A percentile compares a stretch with the other conserved stretches of the same genome.
Evolutionary conservation across 108 stramenopile genomes (phyloP).

Genomic region (Fistulifera pelliculosa): DNA sequence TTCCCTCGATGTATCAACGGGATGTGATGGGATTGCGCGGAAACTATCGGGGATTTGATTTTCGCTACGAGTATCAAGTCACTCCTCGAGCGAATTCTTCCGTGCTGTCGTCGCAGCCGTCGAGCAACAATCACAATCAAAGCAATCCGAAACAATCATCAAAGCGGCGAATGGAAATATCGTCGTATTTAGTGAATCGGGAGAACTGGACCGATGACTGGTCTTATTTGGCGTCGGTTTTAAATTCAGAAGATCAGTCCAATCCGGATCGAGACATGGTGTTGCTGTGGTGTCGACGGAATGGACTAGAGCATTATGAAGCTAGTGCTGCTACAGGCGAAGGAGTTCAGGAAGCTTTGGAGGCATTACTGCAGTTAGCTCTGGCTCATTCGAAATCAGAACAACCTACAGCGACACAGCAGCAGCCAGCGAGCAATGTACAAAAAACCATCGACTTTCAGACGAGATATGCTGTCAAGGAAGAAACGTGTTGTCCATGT

Average conservation of each 20-base stretch:
- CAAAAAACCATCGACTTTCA: too few relatives aligned
- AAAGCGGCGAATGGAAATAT: slow-evolving; percentile 21
- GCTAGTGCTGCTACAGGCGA: slow-evolving; percentile 29
- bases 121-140: neutral
- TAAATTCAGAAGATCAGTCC: slow-evolving; percentile 56
- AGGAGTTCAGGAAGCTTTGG: slow-evolving; percentile 54
- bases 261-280: slow-evolving; percentile 67
- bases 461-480: too few relatives aligned
- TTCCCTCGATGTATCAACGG: slow-evolving; percentile 13
- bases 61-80: slow-evolving; percentile 55
- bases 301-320: slow-evolving; percentile 65
- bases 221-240: slow-evolving; percentile 55
- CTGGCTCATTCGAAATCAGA: slow-evolving; percentile 11
- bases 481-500: too few relatives aligned
- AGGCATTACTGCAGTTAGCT: slow-evolving; percentile 33
- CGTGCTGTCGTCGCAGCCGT: neutral
- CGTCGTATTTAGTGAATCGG: slow-evolving; percentile 31
- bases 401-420: too few relatives aligned
- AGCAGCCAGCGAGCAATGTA: too few relatives aligned
- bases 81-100: neutral
- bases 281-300: slow-evolving; percentile 64
- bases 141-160: neutral
- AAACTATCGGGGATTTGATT: slow-evolving; percentile 51
- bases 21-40: slow-evolving; percentile 54
- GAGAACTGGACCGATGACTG: slow-evolving; percentile 38